phyloP scores from a whole-genome alignment of 768 basidiomycete species.

The Leccinum longicurvipes region DNA sequence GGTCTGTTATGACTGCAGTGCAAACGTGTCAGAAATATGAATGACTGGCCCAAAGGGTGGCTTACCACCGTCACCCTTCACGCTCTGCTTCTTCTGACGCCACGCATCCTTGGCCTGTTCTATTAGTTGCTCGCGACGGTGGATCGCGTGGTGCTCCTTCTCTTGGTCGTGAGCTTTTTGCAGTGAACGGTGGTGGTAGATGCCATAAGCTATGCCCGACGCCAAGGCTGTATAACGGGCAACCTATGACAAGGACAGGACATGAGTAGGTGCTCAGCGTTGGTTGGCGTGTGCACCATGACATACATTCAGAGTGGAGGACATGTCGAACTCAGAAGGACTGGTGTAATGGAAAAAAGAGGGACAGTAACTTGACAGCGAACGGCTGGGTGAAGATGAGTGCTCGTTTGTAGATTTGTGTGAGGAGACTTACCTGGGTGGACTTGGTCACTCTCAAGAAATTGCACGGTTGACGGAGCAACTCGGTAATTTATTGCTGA shows the following conservation, averaged over 20 bases:
- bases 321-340: constrained; percentile 44
- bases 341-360: constrained; percentile 13
- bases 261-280: constrained; percentile 1
- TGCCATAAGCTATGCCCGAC: constrained; percentile 86
- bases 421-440: constrained; percentile 6
- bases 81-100: constrained; percentile 67
- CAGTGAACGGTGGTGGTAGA: constrained; percentile 87
- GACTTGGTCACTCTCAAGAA: constrained; percentile 13
- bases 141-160: constrained; percentile 69
- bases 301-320: constrained; percentile 74
- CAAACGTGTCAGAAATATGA: constrained; percentile 10
- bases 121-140: constrained; percentile 74
- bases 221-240: constrained; percentile 90
- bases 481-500: constrained; percentile 30
- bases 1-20: constrained; percentile 79
- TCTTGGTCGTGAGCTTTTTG: constrained; percentile 77
- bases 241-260: constrained; percentile 51
- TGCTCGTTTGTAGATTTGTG: neutral
- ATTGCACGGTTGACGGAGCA: constrained; percentile 22
- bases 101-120: constrained; percentile 88
- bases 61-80: constrained; percentile 56
- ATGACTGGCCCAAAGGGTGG: constrained; percentile 19
- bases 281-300: neutral
- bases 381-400: constrained; percentile 9
- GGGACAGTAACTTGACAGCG: constrained; percentile 13